Conservation (phyloP, 2,329 filamentous ascomycete species). For the Colletotrichum echinochloae region DNA sequence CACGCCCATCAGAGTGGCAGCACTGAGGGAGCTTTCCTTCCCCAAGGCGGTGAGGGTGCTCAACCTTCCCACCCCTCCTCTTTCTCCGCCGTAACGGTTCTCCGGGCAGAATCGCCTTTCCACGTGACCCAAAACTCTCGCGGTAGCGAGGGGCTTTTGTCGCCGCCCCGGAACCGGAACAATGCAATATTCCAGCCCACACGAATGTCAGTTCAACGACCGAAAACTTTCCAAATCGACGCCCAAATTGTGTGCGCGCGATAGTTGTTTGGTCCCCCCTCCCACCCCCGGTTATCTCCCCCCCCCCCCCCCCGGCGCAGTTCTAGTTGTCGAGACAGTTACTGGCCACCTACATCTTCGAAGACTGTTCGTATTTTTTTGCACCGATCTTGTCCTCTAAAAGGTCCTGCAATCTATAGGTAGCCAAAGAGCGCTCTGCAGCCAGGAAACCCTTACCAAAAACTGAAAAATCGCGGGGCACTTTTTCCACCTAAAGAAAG, state of each 20-base stretch:
- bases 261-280: constrained; percentile 1
- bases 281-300: not conserved
- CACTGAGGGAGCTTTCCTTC: not conserved
- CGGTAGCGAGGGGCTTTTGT: constrained; percentile 27
- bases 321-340: not conserved
- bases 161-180: constrained; percentile 23
- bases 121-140: not conserved
- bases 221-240: constrained; percentile 30
- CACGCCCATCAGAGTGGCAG: not conserved
- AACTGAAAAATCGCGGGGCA: constrained; percentile 39
- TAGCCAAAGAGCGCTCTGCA: constrained; percentile 28
- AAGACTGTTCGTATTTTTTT: constrained; percentile 3
- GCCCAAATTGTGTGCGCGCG: constrained; percentile 35
- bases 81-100: not conserved
- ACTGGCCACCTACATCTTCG: not conserved
- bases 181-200: constrained; percentile 34
- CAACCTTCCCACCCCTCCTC: too few relatives aligned
- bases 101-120: not conserved
- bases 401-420: constrained; percentile 12
- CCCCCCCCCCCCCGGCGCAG: constrained; percentile 5
- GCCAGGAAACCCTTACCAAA: constrained; percentile 33
- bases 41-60: constrained; percentile 18
- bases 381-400: not conserved
- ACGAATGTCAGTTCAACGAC: constrained; percentile 20
- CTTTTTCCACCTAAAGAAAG: constrained; percentile 34